Percentiles rank a stretch among this genome's conserved stretches.
phyloP scores from a whole-genome alignment of 306 rosid genomes.

The Cicer judaicum region DNA sequence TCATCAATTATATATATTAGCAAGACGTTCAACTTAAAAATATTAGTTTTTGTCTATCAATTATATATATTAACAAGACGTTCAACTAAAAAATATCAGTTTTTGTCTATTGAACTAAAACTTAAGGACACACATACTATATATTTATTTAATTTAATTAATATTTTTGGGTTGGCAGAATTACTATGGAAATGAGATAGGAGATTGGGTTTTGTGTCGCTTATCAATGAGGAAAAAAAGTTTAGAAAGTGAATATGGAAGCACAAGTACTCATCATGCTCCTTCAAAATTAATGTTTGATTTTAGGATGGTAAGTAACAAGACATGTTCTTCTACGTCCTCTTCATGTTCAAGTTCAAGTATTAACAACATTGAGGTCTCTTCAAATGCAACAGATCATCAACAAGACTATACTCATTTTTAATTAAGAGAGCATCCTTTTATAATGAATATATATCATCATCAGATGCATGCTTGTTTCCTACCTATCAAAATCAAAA shows the following conservation, averaged over 20 bases:
- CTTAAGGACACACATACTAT: not conserved
- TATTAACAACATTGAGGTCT: conserved; percentile 54
- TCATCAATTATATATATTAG: too few relatives aligned
- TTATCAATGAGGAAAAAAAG: conserved; percentile 61
- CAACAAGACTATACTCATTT: conserved; percentile 46
- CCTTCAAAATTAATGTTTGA: conserved; percentile 48
- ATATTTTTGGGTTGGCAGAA: conserved; percentile 47
- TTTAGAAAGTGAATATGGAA: conserved; percentile 38
- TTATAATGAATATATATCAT: too few relatives aligned
- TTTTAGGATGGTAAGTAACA: conserved; percentile 51
- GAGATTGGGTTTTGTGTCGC: conserved; percentile 84
- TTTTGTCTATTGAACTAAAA: too few relatives aligned
- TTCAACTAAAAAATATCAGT: too few relatives aligned
- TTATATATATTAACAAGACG: too few relatives aligned
- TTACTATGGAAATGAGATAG: conserved; percentile 47
- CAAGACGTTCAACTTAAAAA: too few relatives aligned
- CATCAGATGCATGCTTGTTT: not conserved
- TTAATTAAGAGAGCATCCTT: not conserved
- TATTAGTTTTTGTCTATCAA: too few relatives aligned
- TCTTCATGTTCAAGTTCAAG: conserved; percentile 77
- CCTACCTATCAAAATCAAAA: conserved; percentile 13
- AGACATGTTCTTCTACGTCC: conserved; percentile 47
- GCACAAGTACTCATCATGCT: conserved; percentile 13
- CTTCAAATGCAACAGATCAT: conserved; percentile 50
- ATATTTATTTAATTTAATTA: not conserved